Evolutionary conservation across 192 early-diverging fungal genomes (phyloP).

Genomic region (Podila verticillata): DNA sequence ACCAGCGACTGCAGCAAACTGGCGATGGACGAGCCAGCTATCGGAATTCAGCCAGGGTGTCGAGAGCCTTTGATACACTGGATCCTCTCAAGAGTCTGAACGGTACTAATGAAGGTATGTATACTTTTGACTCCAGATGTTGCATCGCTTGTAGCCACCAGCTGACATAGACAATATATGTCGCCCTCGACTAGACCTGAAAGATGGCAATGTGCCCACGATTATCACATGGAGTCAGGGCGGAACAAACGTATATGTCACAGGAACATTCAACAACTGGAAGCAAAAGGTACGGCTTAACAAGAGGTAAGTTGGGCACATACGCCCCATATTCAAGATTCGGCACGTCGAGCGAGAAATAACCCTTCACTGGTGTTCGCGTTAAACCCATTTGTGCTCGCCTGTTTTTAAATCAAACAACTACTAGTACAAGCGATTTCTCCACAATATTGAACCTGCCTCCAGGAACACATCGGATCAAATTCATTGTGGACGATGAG

Average conservation of each 20-base stretch:
- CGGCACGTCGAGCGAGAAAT: neutral
- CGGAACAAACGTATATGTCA: constrained; percentile 88
- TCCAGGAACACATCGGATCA: constrained; percentile 94
- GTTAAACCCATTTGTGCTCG: neutral
- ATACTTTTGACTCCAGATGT: neutral
- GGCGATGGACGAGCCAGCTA: constrained; percentile 42
- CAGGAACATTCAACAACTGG: constrained; percentile 98
- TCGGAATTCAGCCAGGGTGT: constrained; percentile 45
- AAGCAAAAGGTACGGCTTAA: constrained; percentile 88
- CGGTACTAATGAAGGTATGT: constrained; percentile 16
- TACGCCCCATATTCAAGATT: neutral
- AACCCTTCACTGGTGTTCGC: neutral
- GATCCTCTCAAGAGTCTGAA: constrained; percentile 43
- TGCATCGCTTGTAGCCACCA: neutral
- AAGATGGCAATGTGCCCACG: constrained; percentile 74
- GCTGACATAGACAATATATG: too few relatives aligned
- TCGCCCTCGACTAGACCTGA: neutral
- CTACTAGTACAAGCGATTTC: constrained; percentile 75
- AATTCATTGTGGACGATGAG: constrained; percentile 98
- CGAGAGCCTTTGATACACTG: constrained; percentile 35
- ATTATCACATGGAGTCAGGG: constrained; percentile 91
- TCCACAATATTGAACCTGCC: constrained; percentile 86
- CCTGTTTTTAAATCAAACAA: constrained; percentile 17
- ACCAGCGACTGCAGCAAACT: constrained; percentile 24
- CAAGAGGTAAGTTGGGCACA: constrained; percentile 55